Evolutionary conservation across 2,329 filamentous ascomycete species (phyloP), one percentile per base, ranked within the genome.

Genomic region (Trichoderma sp.): DNA sequence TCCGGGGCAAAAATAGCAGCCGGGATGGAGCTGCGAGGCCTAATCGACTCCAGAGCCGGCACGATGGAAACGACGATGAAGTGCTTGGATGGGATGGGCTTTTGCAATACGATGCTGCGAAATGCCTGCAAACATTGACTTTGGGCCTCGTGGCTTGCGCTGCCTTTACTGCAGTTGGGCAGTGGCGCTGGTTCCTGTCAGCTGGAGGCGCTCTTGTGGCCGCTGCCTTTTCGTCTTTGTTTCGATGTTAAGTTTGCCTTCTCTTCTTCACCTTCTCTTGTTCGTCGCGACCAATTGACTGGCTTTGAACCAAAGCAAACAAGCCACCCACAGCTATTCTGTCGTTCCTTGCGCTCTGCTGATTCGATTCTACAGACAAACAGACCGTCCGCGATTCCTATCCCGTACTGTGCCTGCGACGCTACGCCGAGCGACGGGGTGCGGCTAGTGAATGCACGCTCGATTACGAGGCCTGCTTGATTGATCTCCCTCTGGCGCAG

Each of bases 231-330:
- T 34, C 21, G 14, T 43, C 52, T 43, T 26, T 56, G 34, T 56
- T 24, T 39, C 26, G 50, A 34, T 30, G 50, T 56, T 39, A 39
- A 26, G 41, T 17, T 41, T 43, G 24, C 17, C 39, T 3, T 28
- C 7, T n/a, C 34, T 39, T 10, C 9, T 28, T 28, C 19, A 34
- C 34, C 30, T 41, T 55, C 21, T 55, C 30, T 24, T 55, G 21
- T 5, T 21, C 10, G 19, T 30, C 58, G 51, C 58, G 19, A 39
- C 34, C 71, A 67, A 68, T 73, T 73, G 71, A 62, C 58, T 21
- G 34, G 58, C 48, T 57, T 34, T 57, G 43, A 17, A n/a, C 60
- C 30, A 34, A 34, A 34, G 30, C 30, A 34, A 34, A 34, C 30
- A 34, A 34, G 30, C 30, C 9, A 7, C 30, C 1, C 28, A 7